Base-by-base conservation (phyloP, 2,329 filamentous ascomycete genomes). In the Monosporascus sp. region DNA sequence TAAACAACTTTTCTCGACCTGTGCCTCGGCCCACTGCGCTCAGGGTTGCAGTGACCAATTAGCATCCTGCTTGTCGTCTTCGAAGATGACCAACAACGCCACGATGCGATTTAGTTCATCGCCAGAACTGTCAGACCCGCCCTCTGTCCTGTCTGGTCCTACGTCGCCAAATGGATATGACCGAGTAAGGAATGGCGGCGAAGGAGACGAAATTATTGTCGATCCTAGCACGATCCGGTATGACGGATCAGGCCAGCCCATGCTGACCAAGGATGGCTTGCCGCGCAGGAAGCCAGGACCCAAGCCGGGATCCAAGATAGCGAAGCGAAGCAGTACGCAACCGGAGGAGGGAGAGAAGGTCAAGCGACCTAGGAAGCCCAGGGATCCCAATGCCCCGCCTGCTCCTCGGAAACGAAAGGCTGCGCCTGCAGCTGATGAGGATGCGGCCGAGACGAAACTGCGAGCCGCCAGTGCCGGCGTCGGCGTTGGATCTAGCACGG, bases 231-330 rank as follows among this genome's bases (percentile, higher is more conserved):
- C 59, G 57, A 69, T 61, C 56, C 60, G 53, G 53, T 70, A 60
- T 60, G 68, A 60, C 58, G 66, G 49, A 54, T 62, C 55, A 56
- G 67, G 56, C 67, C 77, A 57, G 66, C 74, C 57, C 59, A 72
- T 62, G 69, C 69, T 84, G 50, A 84, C 80, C 0, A 80, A 81
- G 25, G 80, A 81, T 50, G 81, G 81, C 11, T 64, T 82, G 7
- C 80, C 81, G 0, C 72, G 82, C 5, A 85, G 85, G 70, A 87
- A 86, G 70, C 82, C 83, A 20, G 83, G 82, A 22, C 78, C 83
- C 49, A 87, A 87, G 65, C 82, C 83, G 63, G 87, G 78, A 64
- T 81, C 73, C 55, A 77, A 71, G 51, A 68, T 77, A 48, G 79
- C 78, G 53, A 75, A 73, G 72, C 54, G 72, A 53, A 65, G 65